A percentile compares a stretch with the other conserved stretches of the same genome.
Conservation (phyloP, 23 red algal species). For the Gracilaria gracilis region DNA sequence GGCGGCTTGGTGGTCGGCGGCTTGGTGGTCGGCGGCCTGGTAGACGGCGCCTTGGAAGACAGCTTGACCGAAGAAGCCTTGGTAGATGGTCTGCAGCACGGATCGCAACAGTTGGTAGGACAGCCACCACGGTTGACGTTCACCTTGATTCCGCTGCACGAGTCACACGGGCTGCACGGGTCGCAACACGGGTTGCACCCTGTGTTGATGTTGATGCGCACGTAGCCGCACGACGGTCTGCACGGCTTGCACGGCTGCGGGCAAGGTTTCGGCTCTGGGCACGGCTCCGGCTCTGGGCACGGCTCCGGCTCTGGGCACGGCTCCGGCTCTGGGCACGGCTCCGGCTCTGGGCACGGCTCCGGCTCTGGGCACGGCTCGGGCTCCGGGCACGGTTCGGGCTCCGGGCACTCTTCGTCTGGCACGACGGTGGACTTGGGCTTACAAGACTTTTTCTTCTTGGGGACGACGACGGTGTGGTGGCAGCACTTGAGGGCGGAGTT, state of each 20-base stretch:
- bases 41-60: slow-evolving; percentile 32
- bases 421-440: slow-evolving; percentile 1
- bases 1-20: slow-evolving; percentile 24
- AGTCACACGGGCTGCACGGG: slow-evolving; percentile 20
- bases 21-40: slow-evolving; percentile 23
- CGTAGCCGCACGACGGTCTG: slow-evolving; percentile 11
- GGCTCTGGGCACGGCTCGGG: slow-evolving; percentile 47
- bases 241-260: slow-evolving; percentile 5
- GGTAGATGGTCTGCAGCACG: slow-evolving; percentile 43
- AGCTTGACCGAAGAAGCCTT: slow-evolving; percentile 38
- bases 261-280: background rate
- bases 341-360: slow-evolving; percentile 50
- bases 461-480: slow-evolving; percentile 64
- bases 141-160: slow-evolving; percentile 28
- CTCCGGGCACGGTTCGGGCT: slow-evolving; percentile 25
- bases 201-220: slow-evolving; percentile 45
- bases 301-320: slow-evolving; percentile 46
- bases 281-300: slow-evolving; percentile 30
- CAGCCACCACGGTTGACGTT: slow-evolving; percentile 17
- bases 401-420: slow-evolving; percentile 11
- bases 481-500: slow-evolving; percentile 73
- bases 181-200: background rate
- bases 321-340: slow-evolving; percentile 28
- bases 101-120: background rate
- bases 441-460: slow-evolving; percentile 29